Conservation (phyloP, 2,329 filamentous ascomycete species). For the Geosmithia morbida region DNA sequence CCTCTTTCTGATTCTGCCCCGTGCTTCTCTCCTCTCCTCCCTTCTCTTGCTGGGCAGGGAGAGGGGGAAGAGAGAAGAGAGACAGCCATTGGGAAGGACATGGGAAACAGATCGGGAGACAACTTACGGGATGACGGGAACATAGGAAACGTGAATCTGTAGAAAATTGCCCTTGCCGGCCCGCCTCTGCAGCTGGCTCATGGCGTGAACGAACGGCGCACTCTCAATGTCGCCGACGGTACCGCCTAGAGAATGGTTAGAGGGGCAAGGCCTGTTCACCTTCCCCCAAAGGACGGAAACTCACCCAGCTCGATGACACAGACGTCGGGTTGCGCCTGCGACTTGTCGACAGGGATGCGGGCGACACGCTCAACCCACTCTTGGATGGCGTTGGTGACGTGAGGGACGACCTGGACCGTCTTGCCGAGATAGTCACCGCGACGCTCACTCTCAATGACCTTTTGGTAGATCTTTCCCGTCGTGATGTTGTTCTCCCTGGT, state of each 20-base stretch:
- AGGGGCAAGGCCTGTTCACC: not conserved
- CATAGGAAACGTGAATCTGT: constrained; percentile 78
- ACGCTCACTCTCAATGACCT: constrained; percentile 62
- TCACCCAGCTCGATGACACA: constrained; percentile 46
- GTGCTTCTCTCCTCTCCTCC: too few species aligned
- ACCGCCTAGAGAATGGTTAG: constrained; percentile 26
- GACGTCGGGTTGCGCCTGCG: constrained; percentile 70
- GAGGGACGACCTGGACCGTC: constrained; percentile 77
- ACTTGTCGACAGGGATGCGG: constrained; percentile 73
- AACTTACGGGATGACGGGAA: constrained; percentile 42
- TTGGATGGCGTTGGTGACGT: constrained; percentile 83
- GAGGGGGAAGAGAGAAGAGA: constrained; percentile 5
- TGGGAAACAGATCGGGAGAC: not conserved
- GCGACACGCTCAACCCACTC: constrained; percentile 86
- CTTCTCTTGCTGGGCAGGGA: not conserved
- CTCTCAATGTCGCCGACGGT: constrained; percentile 69
- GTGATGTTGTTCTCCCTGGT: constrained; percentile 91
- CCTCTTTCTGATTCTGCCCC: not conserved
- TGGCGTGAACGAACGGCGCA: constrained; percentile 75
- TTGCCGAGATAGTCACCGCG: constrained; percentile 69
- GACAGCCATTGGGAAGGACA: too few species aligned
- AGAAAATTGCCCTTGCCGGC: constrained; percentile 69
- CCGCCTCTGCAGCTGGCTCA: constrained; percentile 53
- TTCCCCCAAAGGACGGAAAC: not conserved
- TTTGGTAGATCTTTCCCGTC: constrained; percentile 88